Conservation (phyloP, 495 filamentous ascomycete species). For the Poronia punctata region DNA sequence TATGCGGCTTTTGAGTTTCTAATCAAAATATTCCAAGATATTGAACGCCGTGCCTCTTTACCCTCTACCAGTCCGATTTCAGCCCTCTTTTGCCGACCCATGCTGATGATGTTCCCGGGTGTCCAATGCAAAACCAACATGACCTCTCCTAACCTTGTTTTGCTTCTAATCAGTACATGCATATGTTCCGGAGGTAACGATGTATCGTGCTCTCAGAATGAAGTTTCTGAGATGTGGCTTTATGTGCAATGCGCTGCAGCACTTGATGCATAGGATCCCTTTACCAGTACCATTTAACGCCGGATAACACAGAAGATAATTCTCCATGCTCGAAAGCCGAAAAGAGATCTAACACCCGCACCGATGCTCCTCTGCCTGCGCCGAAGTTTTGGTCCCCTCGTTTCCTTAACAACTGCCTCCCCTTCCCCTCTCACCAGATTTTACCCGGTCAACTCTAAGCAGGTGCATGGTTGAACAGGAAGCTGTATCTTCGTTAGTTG, state of each 20-base stretch:
- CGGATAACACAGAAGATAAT: constrained; percentile 1
- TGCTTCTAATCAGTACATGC: constrained; percentile 9
- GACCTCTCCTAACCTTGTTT: background rate
- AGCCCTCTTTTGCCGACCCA: constrained; percentile 15
- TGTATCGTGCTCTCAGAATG: constrained; percentile 5
- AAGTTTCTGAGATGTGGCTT: background rate
- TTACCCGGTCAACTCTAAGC: constrained; percentile 24
- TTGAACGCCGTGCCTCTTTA: constrained; percentile 5
- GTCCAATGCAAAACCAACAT: constrained; percentile 1
- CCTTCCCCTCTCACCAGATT: background rate
- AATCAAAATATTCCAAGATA: constrained; percentile 11
- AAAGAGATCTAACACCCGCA: background rate
- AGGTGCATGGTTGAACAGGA: constrained; percentile 88
- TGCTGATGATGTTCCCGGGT: constrained; percentile 1
- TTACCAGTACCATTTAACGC: constrained; percentile 11
- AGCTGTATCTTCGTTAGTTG: constrained; percentile 33
- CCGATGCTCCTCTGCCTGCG: background rate
- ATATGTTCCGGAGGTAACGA: constrained; percentile 3
- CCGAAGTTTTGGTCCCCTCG: background rate
- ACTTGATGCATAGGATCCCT: background rate
- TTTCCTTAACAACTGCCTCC: background rate
- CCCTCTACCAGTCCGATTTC: constrained; percentile 9
- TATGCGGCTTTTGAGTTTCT: background rate
- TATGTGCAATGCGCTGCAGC: constrained; percentile 2
- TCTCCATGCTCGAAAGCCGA: too few species aligned